phyloP scores from a whole-genome alignment of 176 grass and related monocot species.

The Oryza punctata region DNA sequence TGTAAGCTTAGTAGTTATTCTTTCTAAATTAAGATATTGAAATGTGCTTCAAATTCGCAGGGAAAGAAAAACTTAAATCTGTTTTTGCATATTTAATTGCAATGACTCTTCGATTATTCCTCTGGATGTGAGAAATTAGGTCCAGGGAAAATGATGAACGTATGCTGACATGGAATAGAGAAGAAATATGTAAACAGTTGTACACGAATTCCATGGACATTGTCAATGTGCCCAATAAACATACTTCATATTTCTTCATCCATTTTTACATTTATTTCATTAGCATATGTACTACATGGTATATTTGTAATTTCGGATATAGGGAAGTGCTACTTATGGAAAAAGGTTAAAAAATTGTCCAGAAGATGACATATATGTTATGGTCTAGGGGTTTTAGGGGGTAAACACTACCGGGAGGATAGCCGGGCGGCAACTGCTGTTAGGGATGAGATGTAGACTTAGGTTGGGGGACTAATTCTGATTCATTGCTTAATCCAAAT shows the following conservation, averaged over 20 bases:
- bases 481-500: too few species aligned
- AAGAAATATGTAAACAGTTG: neutral
- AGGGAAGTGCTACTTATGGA: neutral
- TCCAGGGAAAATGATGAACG: neutral
- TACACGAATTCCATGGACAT: neutral
- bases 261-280: neutral
- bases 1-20: slow-evolving; percentile 9
- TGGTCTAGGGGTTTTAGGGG: too few species aligned
- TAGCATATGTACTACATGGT: neutral
- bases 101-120: slow-evolving; percentile 5
- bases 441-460: too few species aligned
- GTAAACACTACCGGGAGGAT: too few species aligned
- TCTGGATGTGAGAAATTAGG: neutral
- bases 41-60: neutral
- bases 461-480: too few species aligned
- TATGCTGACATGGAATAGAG: neutral
- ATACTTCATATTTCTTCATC: neutral
- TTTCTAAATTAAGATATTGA: neutral
- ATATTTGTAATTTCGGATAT: slow-evolving; percentile 22
- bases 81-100: neutral
- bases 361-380: neutral
- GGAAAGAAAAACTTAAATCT: neutral
- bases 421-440: too few species aligned
- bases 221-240: neutral
- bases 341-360: neutral